Conservation (phyloP, 139 green algal species). For the Tetradesmus obliquus region DNA sequence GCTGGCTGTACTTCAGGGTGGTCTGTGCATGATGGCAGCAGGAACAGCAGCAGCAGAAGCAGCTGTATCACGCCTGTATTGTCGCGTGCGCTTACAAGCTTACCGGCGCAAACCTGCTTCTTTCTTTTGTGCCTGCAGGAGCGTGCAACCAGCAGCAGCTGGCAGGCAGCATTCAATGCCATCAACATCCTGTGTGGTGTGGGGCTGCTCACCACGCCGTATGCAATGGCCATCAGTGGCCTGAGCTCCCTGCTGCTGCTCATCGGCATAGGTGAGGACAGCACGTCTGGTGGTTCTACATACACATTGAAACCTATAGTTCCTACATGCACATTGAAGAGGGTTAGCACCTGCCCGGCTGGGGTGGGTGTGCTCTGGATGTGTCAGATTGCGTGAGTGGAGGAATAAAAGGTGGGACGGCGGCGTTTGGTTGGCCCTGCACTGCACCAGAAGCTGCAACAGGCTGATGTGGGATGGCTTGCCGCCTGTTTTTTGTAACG, state of each 20-base stretch:
- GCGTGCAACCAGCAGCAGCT: conserved; percentile 11
- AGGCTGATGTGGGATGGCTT: too few relatives aligned
- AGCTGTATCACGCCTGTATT: background rate
- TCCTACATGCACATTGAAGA: background rate
- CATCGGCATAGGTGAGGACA: conserved; percentile 5
- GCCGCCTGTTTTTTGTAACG: too few relatives aligned
- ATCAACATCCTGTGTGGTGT: conserved; percentile 62
- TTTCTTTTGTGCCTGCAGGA: conserved; percentile 16
- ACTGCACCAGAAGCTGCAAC: too few relatives aligned
- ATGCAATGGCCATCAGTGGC: conserved; percentile 48
- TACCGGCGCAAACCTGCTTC: background rate
- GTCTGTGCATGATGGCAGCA: too few relatives aligned
- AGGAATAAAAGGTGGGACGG: too few relatives aligned
- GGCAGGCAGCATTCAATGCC: conserved; percentile 58
- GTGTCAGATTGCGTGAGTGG: background rate
- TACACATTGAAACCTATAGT: background rate
- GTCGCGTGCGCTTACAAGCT: background rate
- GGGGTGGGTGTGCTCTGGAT: background rate
- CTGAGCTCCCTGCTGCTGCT: conserved; percentile 35
- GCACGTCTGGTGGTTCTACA: background rate
- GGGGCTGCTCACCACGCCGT: conserved; percentile 59
- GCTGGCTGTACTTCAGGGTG: too few relatives aligned
- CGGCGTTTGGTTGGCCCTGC: too few relatives aligned
- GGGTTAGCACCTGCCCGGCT: background rate
- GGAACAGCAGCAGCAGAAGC: background rate